Percentiles rank a stretch among this genome's conserved stretches.
phyloP scores from a whole-genome alignment of 176 grass and related monocot species.

The Pharus latifolius region DNA sequence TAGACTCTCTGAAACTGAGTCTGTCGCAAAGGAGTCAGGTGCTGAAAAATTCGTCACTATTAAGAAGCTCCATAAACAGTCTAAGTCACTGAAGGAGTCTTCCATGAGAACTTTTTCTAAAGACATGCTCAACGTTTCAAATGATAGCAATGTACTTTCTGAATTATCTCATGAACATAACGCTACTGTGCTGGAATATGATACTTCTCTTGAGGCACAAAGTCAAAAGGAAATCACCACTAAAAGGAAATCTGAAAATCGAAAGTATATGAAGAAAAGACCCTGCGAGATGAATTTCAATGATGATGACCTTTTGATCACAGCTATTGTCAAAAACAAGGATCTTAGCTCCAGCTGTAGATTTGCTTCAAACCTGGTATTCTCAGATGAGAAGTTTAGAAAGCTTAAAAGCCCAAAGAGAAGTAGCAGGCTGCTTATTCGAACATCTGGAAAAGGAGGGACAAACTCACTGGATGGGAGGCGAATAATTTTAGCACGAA shows the following conservation, averaged over 20 bases:
- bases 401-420: slow-evolving; percentile 20
- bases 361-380: slow-evolving; percentile 12
- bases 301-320: slow-evolving; percentile 60
- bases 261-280: slow-evolving; percentile 21
- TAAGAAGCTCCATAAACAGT: background rate
- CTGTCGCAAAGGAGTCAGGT: background rate
- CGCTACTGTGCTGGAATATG: background rate
- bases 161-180: slow-evolving; percentile 2
- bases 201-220: background rate
- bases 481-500: slow-evolving; percentile 26
- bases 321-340: slow-evolving; percentile 58
- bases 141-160: slow-evolving; percentile 6
- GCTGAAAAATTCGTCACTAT: background rate
- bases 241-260: slow-evolving; percentile 9
- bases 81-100: background rate
- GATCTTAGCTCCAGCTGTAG: slow-evolving; percentile 38
- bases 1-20: too few species aligned
- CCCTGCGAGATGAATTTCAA: slow-evolving; percentile 40
- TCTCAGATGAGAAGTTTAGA: background rate
- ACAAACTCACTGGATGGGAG: slow-evolving; percentile 21
- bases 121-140: slow-evolving; percentile 27
- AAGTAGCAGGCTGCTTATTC: slow-evolving; percentile 16
- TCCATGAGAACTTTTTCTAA: background rate
- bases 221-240: background rate
- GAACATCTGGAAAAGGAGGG: slow-evolving; percentile 13